phyloP scores from a whole-genome alignment of 768 basidiomycete genomes.

The Serpula lacrymans region DNA sequence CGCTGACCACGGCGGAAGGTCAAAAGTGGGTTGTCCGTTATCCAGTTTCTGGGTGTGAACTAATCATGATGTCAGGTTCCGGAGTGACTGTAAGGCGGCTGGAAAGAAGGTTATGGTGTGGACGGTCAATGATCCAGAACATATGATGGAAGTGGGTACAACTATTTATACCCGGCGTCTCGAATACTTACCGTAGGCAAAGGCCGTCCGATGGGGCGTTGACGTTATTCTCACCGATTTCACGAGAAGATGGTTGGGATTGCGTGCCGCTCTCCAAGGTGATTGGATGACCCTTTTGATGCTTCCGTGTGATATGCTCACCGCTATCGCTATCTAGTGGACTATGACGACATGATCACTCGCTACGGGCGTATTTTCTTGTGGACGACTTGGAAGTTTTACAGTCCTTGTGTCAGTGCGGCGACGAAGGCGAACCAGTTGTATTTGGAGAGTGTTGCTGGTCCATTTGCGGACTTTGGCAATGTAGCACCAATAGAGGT shows the following conservation, averaged over 20 bases:
- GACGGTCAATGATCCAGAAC: slow-evolving; percentile 89
- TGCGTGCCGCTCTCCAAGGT: slow-evolving; percentile 60
- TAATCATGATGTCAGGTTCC: slow-evolving; percentile 52
- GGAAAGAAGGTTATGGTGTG: slow-evolving; percentile 90
- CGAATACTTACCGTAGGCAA: slow-evolving; percentile 5
- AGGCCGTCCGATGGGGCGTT: slow-evolving; percentile 80
- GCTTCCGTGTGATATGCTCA: background rate
- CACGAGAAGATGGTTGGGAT: slow-evolving; percentile 63
- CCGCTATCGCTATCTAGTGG: slow-evolving; percentile 38
- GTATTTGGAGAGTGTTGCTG: slow-evolving; percentile 48
- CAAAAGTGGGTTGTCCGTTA: slow-evolving; percentile 43
- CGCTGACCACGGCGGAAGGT: slow-evolving; percentile 72
- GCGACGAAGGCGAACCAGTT: slow-evolving; percentile 24
- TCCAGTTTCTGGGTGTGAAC: background rate
- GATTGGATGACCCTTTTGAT: slow-evolving; percentile 4
- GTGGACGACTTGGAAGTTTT: slow-evolving; percentile 66
- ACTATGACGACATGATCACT: slow-evolving; percentile 63
- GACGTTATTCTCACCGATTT: slow-evolving; percentile 77
- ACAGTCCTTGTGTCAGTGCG: slow-evolving; percentile 43
- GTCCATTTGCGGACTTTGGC: slow-evolving; percentile 46
- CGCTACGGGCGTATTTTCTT: slow-evolving; percentile 67
- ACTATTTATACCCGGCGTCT: background rate
- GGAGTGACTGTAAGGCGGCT: slow-evolving; percentile 68
- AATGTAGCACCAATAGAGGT: no score
- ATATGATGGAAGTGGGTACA: slow-evolving; percentile 81